Evolutionary conservation across 495 filamentous ascomycete species (phyloP), one percentile per base, ranked within the genome.

Genomic region (Aspergillus cristatus): DNA sequence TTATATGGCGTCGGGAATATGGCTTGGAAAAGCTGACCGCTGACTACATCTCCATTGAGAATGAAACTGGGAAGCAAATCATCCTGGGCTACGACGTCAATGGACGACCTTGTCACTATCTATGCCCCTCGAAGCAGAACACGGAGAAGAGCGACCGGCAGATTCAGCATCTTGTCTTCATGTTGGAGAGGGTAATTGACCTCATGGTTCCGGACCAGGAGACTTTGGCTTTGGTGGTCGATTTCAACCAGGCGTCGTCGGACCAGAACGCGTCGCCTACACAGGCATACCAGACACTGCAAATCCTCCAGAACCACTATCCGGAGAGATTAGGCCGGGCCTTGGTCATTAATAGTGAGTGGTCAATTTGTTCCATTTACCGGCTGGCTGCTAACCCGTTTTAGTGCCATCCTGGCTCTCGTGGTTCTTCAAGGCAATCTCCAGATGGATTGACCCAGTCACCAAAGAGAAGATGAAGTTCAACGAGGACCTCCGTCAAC

Each of bases 61-160:
- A 95, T 59, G 87, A 86, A 62, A 98, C 91, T 3, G 91, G 91
- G 12, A 98, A 98, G 63, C 90, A 95, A 57, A 69, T 94, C 36
- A 67, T 91, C 16, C 52, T 91, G 16, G 91, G 91, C 14, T 98
- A 79, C 54, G 91, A 98, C 62, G 84, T 81, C 45, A 67, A 84
- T 33, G 78, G 70, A 18, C 75, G 91, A 29, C 84, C 86, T 1
- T 96, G 90, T 63, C 76, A 90, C 28, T 94, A 94, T 59, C 72
- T 97, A 20, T 78, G 82, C 43, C 91, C 91, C 4, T 82, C 78
- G 16, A 80, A 81, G 33, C 91, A 98, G 59, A 98, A 98, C 61
- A 98, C 91, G 2, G 74, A 88, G 47, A 76, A 76, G 58, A 82
- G 78, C 40, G 82, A 87, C n/a, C 76, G 86, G 51, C 91, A 98